These are phyloP conservation scores for Ascochyta fabae DNA, from an alignment of 2,329 filamentous ascomycete species.

Conservation along the genomic window DNA sequence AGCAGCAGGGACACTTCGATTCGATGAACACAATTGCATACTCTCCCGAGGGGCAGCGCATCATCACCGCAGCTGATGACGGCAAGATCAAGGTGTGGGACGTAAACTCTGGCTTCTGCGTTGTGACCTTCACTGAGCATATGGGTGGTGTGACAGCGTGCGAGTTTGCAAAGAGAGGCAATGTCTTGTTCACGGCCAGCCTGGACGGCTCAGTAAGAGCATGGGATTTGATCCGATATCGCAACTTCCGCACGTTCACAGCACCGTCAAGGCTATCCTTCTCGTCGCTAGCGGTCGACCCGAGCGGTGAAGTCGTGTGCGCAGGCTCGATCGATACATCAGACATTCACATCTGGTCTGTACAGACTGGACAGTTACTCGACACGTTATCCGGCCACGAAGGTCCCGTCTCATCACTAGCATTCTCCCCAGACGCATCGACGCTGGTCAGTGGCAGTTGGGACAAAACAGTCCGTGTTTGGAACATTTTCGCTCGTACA, in stretches of 20 bases:
- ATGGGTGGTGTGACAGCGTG: constrained; percentile 92
- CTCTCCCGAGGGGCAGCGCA: constrained; percentile 89
- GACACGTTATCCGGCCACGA: constrained; percentile 92
- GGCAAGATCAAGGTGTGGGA: constrained; percentile 99
- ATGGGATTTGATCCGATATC: constrained; percentile 94
- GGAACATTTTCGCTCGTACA: constrained; percentile 92
- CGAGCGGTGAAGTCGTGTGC: constrained; percentile 93
- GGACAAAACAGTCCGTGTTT: constrained; percentile 94
- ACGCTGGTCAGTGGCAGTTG: constrained; percentile 90
- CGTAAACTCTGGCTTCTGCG: constrained; percentile 92
- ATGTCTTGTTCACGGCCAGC: constrained; percentile 93
- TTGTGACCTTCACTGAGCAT: constrained; percentile 98
- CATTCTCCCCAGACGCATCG: constrained; percentile 86
- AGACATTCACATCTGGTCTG: constrained; percentile 97
- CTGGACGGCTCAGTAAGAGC: constrained; percentile 92
- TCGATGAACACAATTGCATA: constrained; percentile 93
- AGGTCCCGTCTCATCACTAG: constrained; percentile 85
- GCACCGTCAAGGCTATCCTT: constrained; percentile 91
- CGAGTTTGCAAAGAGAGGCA: constrained; percentile 93
- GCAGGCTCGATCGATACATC: constrained; percentile 96
- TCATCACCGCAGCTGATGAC: constrained; percentile 93
- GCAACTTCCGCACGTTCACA: constrained; percentile 97
- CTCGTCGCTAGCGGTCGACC: constrained; percentile 93
- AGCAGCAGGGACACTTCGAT: constrained; percentile 97
- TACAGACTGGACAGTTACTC: constrained; percentile 93